phyloP scores from a whole-genome alignment of 208 protist species.

The Perkinsela sp. region DNA sequence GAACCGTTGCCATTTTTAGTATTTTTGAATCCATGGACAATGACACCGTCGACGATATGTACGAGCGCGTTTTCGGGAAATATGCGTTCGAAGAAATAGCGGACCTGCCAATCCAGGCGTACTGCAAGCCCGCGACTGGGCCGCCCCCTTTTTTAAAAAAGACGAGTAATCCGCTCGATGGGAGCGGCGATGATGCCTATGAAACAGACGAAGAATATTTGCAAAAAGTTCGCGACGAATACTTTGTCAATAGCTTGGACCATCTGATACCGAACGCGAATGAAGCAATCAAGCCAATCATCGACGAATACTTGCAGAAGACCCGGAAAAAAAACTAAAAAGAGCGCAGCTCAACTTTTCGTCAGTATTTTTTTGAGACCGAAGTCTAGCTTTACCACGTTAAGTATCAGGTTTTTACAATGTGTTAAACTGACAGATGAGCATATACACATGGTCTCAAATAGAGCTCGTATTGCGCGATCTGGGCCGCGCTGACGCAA shows the following conservation, averaged over 20 bases:
- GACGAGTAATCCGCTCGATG: background rate
- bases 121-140: background rate
- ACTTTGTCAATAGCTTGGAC: background rate
- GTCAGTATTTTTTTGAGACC: too few relatives aligned
- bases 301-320: too few relatives aligned
- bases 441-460: too few relatives aligned
- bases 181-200: background rate
- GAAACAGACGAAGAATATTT: background rate
- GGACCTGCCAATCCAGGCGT: background rate
- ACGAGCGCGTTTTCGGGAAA: background rate
- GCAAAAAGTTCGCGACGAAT: background rate
- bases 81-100: background rate
- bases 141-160: background rate
- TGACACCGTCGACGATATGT: background rate
- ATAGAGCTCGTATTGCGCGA: too few relatives aligned
- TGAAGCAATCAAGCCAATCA: background rate
- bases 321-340: too few relatives aligned
- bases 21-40: background rate
- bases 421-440: too few relatives aligned
- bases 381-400: too few relatives aligned
- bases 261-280: background rate
- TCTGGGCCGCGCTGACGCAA: too few relatives aligned
- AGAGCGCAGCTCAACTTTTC: too few relatives aligned
- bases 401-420: too few relatives aligned
- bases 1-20: too few relatives aligned